These are phyloP conservation scores for Leccinum insolens DNA, from an alignment of 1,284 basidiomycete species.

Conservation along the genomic window DNA sequence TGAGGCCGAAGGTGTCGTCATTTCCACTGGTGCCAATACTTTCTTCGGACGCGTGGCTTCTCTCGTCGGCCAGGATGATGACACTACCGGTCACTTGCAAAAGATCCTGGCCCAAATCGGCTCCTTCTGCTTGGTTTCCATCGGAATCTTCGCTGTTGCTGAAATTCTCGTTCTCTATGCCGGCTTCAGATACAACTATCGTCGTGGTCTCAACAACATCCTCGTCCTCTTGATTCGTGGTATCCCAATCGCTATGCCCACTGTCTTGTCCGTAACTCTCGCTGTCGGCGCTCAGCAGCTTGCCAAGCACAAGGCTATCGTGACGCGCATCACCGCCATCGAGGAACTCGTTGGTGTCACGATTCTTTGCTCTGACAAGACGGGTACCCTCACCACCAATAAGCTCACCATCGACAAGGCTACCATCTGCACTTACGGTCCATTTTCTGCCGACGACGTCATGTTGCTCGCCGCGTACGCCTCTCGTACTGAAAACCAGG, in stretches of 20 bases:
- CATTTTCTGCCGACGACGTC: conserved; percentile 88
- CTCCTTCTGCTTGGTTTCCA: conserved; percentile 92
- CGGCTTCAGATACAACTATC: conserved; percentile 87
- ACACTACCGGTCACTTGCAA: conserved; percentile 96
- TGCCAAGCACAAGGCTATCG: conserved; percentile 98
- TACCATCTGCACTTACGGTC: conserved; percentile 91
- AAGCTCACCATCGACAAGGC: conserved; percentile 97
- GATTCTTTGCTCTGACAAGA: conserved; percentile 97
- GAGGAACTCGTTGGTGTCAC: conserved; percentile 97
- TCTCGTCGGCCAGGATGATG: conserved; percentile 92
- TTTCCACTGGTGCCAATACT: conserved; percentile 90
- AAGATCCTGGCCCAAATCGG: conserved; percentile 97
- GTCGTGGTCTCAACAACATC: conserved; percentile 95
- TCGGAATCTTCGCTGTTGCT: conserved; percentile 90
- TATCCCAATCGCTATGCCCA: conserved; percentile 99
- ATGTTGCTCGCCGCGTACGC: conserved; percentile 94
- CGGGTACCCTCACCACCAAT: conserved; percentile 97
- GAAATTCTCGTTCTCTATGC: conserved; percentile 91
- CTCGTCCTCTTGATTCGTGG: conserved; percentile 97
- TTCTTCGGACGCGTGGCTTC: conserved; percentile 94
- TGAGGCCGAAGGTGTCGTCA: conserved; percentile 74
- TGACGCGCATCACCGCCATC: conserved; percentile 97
- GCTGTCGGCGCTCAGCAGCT: conserved; percentile 98
- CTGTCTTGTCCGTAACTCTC: conserved; percentile 94
- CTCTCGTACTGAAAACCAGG: conserved; percentile 98